Evolutionary conservation across 345 rosid species (phyloP).

Genomic region (Tarenaya hassleriana): DNA sequence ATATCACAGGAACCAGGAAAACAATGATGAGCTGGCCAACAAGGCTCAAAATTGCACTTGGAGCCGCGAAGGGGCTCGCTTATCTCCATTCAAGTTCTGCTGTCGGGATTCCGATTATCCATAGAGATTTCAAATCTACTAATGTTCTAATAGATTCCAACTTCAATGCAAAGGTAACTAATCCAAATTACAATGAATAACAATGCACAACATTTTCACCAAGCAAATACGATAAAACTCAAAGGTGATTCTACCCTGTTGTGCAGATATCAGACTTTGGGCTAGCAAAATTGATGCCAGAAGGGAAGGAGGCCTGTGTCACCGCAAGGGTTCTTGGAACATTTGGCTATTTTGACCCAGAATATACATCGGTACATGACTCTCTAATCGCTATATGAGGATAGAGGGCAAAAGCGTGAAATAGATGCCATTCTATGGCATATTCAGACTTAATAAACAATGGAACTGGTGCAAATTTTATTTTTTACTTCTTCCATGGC

Average conservation of each 20-base stretch:
- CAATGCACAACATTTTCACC: background rate
- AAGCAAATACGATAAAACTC: constrained; percentile 28
- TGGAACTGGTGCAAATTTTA: background rate
- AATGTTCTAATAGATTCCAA: constrained; percentile 66
- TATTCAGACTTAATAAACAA: constrained; percentile 8
- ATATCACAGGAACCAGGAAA: constrained; percentile 57
- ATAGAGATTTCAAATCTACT: constrained; percentile 92
- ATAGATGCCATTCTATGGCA: constrained; percentile 1
- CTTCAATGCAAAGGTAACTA: constrained; percentile 76
- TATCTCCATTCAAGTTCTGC: constrained; percentile 84
- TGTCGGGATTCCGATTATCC: constrained; percentile 85
- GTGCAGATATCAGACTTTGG: constrained; percentile 92
- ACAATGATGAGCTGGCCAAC: constrained; percentile 76
- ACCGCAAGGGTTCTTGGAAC: constrained; percentile 96
- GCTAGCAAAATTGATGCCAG: constrained; percentile 94
- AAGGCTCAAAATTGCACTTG: constrained; percentile 80
- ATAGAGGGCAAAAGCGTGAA: background rate
- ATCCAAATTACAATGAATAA: background rate
- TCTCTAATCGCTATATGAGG: background rate
- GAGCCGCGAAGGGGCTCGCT: constrained; percentile 86
- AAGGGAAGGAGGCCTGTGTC: constrained; percentile 67
- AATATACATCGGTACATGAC: constrained; percentile 70
- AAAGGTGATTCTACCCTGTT: constrained; percentile 7
- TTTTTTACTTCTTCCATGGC: constrained; percentile 15
- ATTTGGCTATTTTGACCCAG: constrained; percentile 94